phyloP scores from a whole-genome alignment of 306 rosid genomes.

The Castanea mollissima region DNA sequence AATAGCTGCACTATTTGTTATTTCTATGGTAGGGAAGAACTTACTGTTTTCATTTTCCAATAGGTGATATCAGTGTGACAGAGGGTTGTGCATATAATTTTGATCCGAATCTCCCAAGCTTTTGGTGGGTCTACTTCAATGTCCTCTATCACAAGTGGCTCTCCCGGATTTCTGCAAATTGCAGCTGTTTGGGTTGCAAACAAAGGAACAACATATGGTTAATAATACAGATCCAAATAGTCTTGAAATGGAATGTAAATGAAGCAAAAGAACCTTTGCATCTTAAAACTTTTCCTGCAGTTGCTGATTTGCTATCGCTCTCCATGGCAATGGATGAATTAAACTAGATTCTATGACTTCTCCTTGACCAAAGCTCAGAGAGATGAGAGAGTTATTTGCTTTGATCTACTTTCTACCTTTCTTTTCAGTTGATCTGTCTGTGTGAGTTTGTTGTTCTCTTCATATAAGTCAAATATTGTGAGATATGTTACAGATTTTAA shows the following conservation, averaged over 20 bases:
- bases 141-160: slow-evolving; percentile 52
- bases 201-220: not conserved
- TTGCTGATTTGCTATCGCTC: slow-evolving; percentile 7
- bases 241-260: too few species aligned
- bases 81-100: slow-evolving; percentile 52
- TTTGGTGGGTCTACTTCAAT: slow-evolving; percentile 59
- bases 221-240: not conserved
- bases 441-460: too few species aligned
- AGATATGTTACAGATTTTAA: too few species aligned
- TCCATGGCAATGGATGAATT: slow-evolving; percentile 16
- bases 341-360: not conserved
- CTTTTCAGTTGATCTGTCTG: not conserved
- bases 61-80: slow-evolving; percentile 52
- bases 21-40: not conserved
- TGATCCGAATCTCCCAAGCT: slow-evolving; percentile 59
- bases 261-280: slow-evolving; percentile 42
- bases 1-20: too few species aligned
- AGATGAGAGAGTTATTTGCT: not conserved
- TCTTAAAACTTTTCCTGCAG: slow-evolving; percentile 36
- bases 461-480: too few species aligned
- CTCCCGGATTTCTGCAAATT: slow-evolving; percentile 49
- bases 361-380: not conserved
- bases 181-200: slow-evolving; percentile 49
- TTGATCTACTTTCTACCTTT: not conserved
- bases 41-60: slow-evolving; percentile 48